Evolutionary conservation across 2,329 filamentous ascomycete species (phyloP), one percentile per base, ranked within the genome.

Genomic region (Colletotrichum cordylinicola): DNA sequence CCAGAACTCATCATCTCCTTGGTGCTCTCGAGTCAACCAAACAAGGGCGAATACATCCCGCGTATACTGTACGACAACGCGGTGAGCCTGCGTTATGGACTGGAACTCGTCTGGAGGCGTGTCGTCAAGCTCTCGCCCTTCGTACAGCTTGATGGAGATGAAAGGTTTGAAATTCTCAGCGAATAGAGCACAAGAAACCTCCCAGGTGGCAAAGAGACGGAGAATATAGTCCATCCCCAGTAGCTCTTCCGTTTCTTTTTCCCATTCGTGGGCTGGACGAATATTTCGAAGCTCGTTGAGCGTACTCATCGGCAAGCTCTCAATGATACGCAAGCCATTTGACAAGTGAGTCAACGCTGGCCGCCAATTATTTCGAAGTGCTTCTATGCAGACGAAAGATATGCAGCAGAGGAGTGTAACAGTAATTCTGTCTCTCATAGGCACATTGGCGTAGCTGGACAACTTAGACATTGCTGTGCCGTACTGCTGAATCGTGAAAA

Each of bases 401-500:
- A 82, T 78, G 77, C 82, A 83, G 78, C 82, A 83, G 39, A 84
- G 77, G 8, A 84, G 80, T 21, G 80, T 80, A 48, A 80, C 78
- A 64, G 80, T 80, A 56, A 76, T 69, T 35, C 37, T 69, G 65
- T 78, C 69, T 39, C 81, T 80, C 18, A 85, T 80, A 24, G 74
- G 65, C 8, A 76, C 58, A 9, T 74, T 33, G 21, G 64, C 60
- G n/a, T 73, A 66, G 56, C 31, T 69, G 13, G 69, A 74, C 27
- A 76, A 65, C 52, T 81, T 79, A 64, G 82, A 82, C 67, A 86
- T 83, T 24, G 84, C 83, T 12, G 80, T 79, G 77, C 83, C 84
- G 77, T 86, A 86, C 68, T 86, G 83, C 70, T 84, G 81, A 72
- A 86, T 83, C 55, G 82, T 82, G 77, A 86, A 85, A 8, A 83